Evolutionary conservation across 805 yeast species (phyloP).

Genomic region (Lipomyces orientalis): DNA sequence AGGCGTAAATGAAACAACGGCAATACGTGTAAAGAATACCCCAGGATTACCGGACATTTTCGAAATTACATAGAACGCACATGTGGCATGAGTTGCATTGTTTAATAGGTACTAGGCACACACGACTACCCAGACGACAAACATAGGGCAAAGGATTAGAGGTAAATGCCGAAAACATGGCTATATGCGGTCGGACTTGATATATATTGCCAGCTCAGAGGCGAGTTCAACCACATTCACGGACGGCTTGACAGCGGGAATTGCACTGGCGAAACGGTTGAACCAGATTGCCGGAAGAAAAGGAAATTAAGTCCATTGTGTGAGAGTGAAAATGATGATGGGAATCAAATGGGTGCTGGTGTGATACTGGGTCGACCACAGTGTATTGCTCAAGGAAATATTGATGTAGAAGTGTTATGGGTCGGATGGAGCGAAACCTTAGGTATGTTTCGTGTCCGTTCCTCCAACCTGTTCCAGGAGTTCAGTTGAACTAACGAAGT

Average conservation of each 20-base stretch:
- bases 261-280: background rate
- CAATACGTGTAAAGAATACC: too few species aligned
- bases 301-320: background rate
- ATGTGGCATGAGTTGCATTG: background rate
- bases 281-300: background rate
- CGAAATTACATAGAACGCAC: too few species aligned
- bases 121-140: background rate
- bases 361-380: slow-evolving; percentile 11
- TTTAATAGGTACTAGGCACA: background rate
- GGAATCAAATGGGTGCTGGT: slow-evolving; percentile 1
- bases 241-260: background rate
- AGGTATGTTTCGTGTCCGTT: slow-evolving; percentile 1
- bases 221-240: background rate
- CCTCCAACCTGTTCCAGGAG: background rate
- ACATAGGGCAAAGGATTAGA: background rate
- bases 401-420: slow-evolving; percentile 18
- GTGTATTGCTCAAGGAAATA: slow-evolving; percentile 14
- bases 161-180: slow-evolving; percentile 18
- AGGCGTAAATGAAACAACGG: too few species aligned
- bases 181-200: slow-evolving; percentile 23
- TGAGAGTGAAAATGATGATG: background rate
- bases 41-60: too few species aligned
- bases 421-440: slow-evolving; percentile 28
- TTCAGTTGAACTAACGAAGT: background rate
- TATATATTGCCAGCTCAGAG: slow-evolving; percentile 20